Evolutionary conservation across 1,284 basidiomycete genomes (phyloP), one percentile per base, ranked within the genome.

Genomic region (Ganoderma lingzhi): DNA sequence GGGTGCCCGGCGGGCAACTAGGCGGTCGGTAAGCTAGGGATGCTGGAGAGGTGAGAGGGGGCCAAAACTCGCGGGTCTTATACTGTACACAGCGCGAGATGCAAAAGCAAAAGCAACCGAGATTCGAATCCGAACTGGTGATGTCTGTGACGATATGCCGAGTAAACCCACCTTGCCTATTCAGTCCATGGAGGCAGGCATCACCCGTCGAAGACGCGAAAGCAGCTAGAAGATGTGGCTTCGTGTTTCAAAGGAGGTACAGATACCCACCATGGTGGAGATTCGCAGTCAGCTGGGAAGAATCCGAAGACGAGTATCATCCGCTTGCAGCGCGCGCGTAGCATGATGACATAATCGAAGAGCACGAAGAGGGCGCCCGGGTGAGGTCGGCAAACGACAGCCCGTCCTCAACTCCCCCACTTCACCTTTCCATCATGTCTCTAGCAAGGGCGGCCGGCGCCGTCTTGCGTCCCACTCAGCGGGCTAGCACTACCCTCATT

Each of bases 381-480:
- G 41, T 62, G 62, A 60, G 61, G 60, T 65, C 53, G 63, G 61
- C 64, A 55, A 53, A 30, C 63, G 48, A 69, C 67, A 39, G 14
- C 58, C 35, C 23, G 23, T 39, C 51, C 51, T 65, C 56, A 23
- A 23, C 23, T 23, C 23, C 48, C 70, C 65, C 35, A 37, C 67
- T 65, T 45, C 56, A 71, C 60, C 53, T 39, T 62, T 23, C 56
- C 67, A 66, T 66, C 70, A 81, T 81, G 83, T 80, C 82, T 66
- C 73, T 84, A 65, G 76, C 78, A 62, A 80, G 82, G 74, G 77
- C 81, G 53, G 75, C 79, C 61, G 71, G 66, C n/a, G 70, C 70
- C 60, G 48, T 71, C 55, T 69, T 82, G 65, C 65, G 78, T 64
- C 82, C 79, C 63, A 74, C 79, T 48, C 78, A 74, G 68, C 74